Evolutionary conservation across 1,284 basidiomycete species (phyloP), one percentile per base, ranked within the genome.

Genomic region (Phenoliferia sp.): DNA sequence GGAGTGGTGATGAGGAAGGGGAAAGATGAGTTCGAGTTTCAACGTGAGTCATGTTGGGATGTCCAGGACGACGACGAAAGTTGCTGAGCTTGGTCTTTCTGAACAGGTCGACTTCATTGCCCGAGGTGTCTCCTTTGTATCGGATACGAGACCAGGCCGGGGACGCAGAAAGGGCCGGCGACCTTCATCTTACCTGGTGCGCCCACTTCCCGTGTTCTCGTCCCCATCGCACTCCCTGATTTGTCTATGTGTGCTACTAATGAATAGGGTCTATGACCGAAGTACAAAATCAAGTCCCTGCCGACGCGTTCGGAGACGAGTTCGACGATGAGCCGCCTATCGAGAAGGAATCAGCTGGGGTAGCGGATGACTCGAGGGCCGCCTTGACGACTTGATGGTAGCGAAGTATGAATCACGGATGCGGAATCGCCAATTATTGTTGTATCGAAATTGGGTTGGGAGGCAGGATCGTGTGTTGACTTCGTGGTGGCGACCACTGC

Each of bases 101-200:
- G 54, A 66, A 28, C 59, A 72, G 70, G 66, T 50, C 66, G 65
- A 17, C 58, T 72, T 2, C 67, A 59, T 35, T 72, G 70, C 57
- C 65, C 70, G 3, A 60, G 70, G 17, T 58, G 56, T 22, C 56
- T 26, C 3, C 56, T 58, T 19, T 15, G 19, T 9, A 62, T 72
- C 1, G 71, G 59, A 7, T 72, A 72, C 61, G 71, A 72, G 58
- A 72, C 71, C 3, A n/a, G 29, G 19, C 60, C 65, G 2, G 70
- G 68, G 28, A 62, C 61, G 2, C 39, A 59, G 31, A 70, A 68
- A 44, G 71, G 71, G 2, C 59, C 62, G 9, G 69, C 59, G 15
- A 72, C 71, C 9, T 72, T 72, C 48, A 36, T 72, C 17, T 19
- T 72, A 9, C 33, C 69, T 1, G 71, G 71, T 68, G 2, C 29